These are phyloP conservation scores for Cladosporium sp. DNA, from an alignment of 2,329 filamentous ascomycete species.

Conservation along the genomic window DNA sequence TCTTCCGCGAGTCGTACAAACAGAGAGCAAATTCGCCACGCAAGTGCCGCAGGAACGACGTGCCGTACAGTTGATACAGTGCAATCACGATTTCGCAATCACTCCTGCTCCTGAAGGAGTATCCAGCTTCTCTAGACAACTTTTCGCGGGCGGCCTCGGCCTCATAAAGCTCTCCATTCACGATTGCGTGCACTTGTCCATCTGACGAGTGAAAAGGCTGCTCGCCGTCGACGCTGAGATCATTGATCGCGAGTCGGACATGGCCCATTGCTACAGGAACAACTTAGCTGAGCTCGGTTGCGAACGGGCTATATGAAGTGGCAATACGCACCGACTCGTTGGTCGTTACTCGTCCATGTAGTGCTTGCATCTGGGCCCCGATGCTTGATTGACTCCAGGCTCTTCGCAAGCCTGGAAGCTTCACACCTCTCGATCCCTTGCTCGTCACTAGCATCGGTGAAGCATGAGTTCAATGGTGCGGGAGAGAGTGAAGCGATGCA, in stretches of 20 bases:
- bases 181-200: slow-evolving; percentile 45
- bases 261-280: slow-evolving; percentile 38
- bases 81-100: slow-evolving; percentile 51
- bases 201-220: slow-evolving; percentile 36
- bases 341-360: slow-evolving; percentile 39
- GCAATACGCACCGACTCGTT: slow-evolving; percentile 33
- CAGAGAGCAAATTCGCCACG: slow-evolving; percentile 53
- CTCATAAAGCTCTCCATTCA: slow-evolving; percentile 55
- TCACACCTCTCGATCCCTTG: background rate
- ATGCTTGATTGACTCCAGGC: slow-evolving; percentile 37
- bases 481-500: background rate
- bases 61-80: slow-evolving; percentile 46
- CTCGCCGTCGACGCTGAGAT: slow-evolving; percentile 40
- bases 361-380: slow-evolving; percentile 41
- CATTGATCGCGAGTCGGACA: slow-evolving; percentile 47
- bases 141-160: slow-evolving; percentile 40
- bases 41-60: slow-evolving; percentile 41
- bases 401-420: slow-evolving; percentile 21
- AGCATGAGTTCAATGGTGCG: background rate
- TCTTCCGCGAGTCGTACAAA: slow-evolving; percentile 42
- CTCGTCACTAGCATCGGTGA: background rate
- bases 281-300: slow-evolving; percentile 1
- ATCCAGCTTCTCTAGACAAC: slow-evolving; percentile 22
- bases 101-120: slow-evolving; percentile 41
- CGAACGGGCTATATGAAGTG: background rate